These are phyloP conservation scores for Aureoboletus auriporus DNA, from an alignment of 768 basidiomycete species.

Conservation along the genomic window DNA sequence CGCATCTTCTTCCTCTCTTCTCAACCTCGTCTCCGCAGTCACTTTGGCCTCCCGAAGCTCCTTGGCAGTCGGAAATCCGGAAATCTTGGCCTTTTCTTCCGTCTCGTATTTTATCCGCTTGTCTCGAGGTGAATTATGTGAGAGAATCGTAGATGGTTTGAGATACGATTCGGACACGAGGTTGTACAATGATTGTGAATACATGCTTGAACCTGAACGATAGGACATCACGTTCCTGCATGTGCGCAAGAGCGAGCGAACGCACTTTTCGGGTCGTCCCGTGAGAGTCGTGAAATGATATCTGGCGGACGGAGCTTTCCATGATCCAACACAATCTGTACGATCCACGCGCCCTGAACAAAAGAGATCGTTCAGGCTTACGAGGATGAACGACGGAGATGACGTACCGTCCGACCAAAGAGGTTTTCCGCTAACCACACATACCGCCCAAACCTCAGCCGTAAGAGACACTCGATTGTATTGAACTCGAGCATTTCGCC, in stretches of 20 bases:
- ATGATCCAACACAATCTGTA: slow-evolving; percentile 74
- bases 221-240: neutral
- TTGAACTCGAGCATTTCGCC: slow-evolving; percentile 81
- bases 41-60: slow-evolving; percentile 72
- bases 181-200: slow-evolving; percentile 60
- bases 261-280: slow-evolving; percentile 57
- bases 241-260: slow-evolving; percentile 10
- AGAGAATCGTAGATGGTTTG: slow-evolving; percentile 72
- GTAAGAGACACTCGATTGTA: slow-evolving; percentile 73
- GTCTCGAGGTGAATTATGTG: slow-evolving; percentile 77
- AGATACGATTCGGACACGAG: slow-evolving; percentile 74
- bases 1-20: slow-evolving; percentile 68
- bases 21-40: slow-evolving; percentile 56
- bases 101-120: slow-evolving; percentile 76
- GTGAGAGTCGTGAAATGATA: slow-evolving; percentile 51
- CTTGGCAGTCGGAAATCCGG: slow-evolving; percentile 77
- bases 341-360: slow-evolving; percentile 65
- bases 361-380: too few species aligned
- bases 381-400: neutral
- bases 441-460: slow-evolving; percentile 81
- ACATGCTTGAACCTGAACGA: slow-evolving; percentile 34
- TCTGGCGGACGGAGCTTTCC: slow-evolving; percentile 81
- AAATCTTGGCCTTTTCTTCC: slow-evolving; percentile 71
- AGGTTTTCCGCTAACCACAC: slow-evolving; percentile 68
- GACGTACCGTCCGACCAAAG: slow-evolving; percentile 66